A percentile compares a stretch with the other conserved stretches of the same genome.
Evolutionary conservation across 2,329 filamentous ascomycete species (phyloP).

Genomic region (Blumeriella jaapii): DNA sequence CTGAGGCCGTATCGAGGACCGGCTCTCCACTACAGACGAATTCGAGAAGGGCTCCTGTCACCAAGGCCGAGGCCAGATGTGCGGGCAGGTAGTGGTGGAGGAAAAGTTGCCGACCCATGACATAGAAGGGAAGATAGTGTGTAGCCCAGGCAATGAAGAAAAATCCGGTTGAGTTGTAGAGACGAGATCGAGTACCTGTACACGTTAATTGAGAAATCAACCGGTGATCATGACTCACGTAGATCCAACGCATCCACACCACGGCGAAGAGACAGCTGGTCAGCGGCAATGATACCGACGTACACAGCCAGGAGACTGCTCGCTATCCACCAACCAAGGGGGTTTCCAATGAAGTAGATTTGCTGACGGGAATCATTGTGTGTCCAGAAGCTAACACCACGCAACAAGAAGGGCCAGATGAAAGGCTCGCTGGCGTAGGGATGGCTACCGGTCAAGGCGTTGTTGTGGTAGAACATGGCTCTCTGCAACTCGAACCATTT

Average conservation of each 20-base stretch:
- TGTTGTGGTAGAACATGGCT: conserved; percentile 99
- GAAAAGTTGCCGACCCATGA: conserved; percentile 98
- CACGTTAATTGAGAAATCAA: conserved; percentile 23
- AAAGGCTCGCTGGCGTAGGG: conserved; percentile 91
- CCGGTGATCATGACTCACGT: conserved; percentile 49
- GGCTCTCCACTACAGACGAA: conserved; percentile 93
- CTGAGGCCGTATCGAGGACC: too few species aligned
- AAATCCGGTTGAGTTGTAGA: conserved; percentile 98
- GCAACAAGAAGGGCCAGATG: conserved; percentile 94
- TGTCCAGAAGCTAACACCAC: conserved; percentile 98
- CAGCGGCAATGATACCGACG: conserved; percentile 79
- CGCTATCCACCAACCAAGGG: conserved; percentile 92
- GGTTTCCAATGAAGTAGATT: conserved; percentile 98
- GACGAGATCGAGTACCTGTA: conserved; percentile 72
- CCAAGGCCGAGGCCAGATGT: conserved; percentile 80
- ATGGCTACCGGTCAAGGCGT: conserved; percentile 90
- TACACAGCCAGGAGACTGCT: conserved; percentile 89
- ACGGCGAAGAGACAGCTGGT: conserved; percentile 85
- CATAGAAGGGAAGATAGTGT: conserved; percentile 93
- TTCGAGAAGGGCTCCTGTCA: conserved; percentile 83
- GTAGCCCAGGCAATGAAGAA: conserved; percentile 98
- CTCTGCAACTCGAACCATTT: conserved; percentile 97
- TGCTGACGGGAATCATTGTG: conserved; percentile 89
- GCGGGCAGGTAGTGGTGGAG: conserved; percentile 95
- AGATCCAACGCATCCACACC: conserved; percentile 87